A percentile compares a stretch with the other conserved stretches of the same genome.
These are phyloP conservation scores for Heliamphora pulchella DNA, from an alignment of 179 eudicot genomes.

Conservation along the genomic window DNA sequence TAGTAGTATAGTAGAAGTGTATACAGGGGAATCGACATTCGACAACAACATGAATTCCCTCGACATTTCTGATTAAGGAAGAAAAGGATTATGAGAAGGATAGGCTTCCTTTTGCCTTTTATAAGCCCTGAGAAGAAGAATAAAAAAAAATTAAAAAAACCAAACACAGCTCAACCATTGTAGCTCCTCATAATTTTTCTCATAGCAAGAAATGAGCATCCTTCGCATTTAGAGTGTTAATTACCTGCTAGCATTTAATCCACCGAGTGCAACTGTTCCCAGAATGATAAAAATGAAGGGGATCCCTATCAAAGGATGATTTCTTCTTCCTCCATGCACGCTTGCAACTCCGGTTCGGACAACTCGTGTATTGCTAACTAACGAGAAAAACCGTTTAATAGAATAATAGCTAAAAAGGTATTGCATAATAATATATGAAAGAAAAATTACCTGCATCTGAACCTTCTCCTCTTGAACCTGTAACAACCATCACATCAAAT, in stretches of 20 bases:
- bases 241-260: constrained; percentile 52
- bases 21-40: too few species aligned
- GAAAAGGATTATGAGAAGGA: constrained; percentile 70
- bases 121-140: constrained; percentile 54
- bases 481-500: background rate
- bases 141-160: background rate
- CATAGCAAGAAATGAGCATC: background rate
- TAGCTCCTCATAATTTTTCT: background rate
- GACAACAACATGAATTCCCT: background rate
- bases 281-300: constrained; percentile 58
- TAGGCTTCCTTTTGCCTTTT: constrained; percentile 46
- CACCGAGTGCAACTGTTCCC: constrained; percentile 56
- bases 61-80: constrained; percentile 32
- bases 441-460: constrained; percentile 8
- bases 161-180: background rate
- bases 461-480: constrained; percentile 15
- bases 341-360: constrained; percentile 53
- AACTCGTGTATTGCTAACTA: constrained; percentile 40
- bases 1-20: too few species aligned
- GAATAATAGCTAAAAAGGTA: background rate
- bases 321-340: constrained; percentile 42
- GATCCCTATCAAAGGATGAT: constrained; percentile 37
- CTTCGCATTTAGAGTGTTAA: background rate
- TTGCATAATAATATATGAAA: background rate
- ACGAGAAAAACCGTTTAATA: background rate